phyloP scores from a whole-genome alignment of 805 yeast genomes.

The Sporopachydermia lactativora region DNA sequence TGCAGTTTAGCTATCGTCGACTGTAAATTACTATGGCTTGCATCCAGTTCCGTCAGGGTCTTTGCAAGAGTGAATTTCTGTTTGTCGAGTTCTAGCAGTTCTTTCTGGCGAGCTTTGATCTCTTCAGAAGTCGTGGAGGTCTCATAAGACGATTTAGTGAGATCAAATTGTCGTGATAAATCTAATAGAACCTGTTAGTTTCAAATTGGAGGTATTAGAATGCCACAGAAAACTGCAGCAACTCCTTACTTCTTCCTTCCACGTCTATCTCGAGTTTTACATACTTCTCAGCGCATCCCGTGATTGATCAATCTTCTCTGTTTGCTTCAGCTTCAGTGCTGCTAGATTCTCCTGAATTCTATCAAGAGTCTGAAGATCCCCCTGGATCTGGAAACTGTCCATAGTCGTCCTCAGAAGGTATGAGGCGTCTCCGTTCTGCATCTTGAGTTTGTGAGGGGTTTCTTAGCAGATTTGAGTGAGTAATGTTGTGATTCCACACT shows the following conservation, averaged over 20 bases:
- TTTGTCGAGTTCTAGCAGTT: slow-evolving; percentile 11
- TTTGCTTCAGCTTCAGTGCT: slow-evolving; percentile 7
- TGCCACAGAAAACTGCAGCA: too few relatives aligned
- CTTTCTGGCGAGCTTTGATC: slow-evolving; percentile 7
- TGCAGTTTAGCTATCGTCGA: slow-evolving; percentile 10
- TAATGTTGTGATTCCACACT: too few relatives aligned
- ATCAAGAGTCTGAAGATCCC: slow-evolving; percentile 13
- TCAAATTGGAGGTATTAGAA: too few relatives aligned
- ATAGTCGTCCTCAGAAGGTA: slow-evolving; percentile 7
- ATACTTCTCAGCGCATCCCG: slow-evolving; percentile 7
- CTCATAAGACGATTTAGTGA: slow-evolving; percentile 9
- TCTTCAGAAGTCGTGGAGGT: slow-evolving; percentile 7
- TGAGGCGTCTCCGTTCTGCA: slow-evolving; percentile 2
- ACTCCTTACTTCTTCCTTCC: neutral
- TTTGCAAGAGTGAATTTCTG: slow-evolving; percentile 16
- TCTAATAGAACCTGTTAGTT: slow-evolving; percentile 5
- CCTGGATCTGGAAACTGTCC: slow-evolving; percentile 11
- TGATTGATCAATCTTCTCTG: slow-evolving; percentile 7
- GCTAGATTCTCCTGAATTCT: slow-evolving; percentile 8
- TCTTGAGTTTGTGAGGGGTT: neutral
- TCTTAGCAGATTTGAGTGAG: too few relatives aligned
- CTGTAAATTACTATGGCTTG: slow-evolving; percentile 9
- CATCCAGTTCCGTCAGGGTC: slow-evolving; percentile 15
- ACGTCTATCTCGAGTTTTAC: neutral
- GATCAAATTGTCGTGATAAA: slow-evolving; percentile 13